Base-by-base conservation (phyloP, 495 filamentous ascomycete genomes). In the Ramalina intermedia region DNA sequence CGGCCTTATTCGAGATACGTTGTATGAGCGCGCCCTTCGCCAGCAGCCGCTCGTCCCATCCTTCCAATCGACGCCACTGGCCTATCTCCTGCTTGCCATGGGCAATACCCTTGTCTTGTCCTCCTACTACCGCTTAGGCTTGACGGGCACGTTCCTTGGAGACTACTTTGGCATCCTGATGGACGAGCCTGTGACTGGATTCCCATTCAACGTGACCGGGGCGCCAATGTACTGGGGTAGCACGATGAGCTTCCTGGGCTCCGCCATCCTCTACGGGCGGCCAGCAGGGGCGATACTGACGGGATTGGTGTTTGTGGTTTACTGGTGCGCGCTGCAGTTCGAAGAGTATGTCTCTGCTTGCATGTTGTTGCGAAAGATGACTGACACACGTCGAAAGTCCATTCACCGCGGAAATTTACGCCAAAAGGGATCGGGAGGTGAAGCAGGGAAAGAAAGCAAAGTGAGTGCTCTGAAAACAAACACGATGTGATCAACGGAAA, bases 141-240 rank as follows among this genome's bases (percentile, higher is more conserved):
- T 98, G 52, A 96, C 91, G 9, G 93, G 91, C 48, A 98, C 91
- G 54, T 98, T 96, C 63, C 71, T 98, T 23, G 91, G 91, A 49
- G 91, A 98, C 69, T 98, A 98, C 69, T 98, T 94, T 58, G 91
- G 91, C 36, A 96, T 98, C 61, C 71, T 98, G 54, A 93, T 96
- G 91, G 88, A 96, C 60, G 72, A 78, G 58, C 86, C 85, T 42
- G 88, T 98, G 40, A 94, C 86, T 5, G 79, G 82, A 11, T 98
- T 98, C 62, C 91, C 91, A 1, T 98, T 98, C 78, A 96, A 87
- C 65, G 69, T 96, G 46, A 90, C 83, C 23, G 78, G 79, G 53
- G 84, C 88, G 36, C 91, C 91, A 37, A 98, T 98, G 91, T 98
- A 98, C 71, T 85, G 86, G 69, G 91, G 91, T 24, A 86, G 81